A percentile compares a stretch with the other conserved stretches of the same genome.
phyloP scores from a whole-genome alignment of 2,329 filamentous ascomycete species.

The Proliferodiscus dingleyae region DNA sequence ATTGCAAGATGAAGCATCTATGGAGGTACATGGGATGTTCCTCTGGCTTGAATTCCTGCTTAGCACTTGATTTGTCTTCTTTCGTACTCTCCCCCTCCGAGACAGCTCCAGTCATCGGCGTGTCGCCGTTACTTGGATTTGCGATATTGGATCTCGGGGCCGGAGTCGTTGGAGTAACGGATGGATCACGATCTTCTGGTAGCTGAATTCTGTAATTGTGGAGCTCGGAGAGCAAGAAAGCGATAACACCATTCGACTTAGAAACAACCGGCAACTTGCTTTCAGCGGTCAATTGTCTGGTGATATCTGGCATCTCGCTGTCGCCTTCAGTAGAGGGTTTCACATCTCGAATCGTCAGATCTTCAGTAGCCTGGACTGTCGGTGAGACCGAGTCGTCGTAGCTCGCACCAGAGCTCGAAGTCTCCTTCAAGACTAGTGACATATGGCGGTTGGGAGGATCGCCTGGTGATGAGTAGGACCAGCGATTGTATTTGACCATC shows the following conservation, averaged over 20 bases:
- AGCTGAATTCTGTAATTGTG: conserved; percentile 90
- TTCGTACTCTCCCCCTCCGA: conserved; percentile 34
- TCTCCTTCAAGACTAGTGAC: conserved; percentile 32
- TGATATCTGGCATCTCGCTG: conserved; percentile 57
- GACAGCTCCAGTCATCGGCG: conserved; percentile 18
- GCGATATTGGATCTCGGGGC: conserved; percentile 14
- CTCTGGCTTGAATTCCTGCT: conserved; percentile 79
- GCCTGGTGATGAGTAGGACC: conserved; percentile 35
- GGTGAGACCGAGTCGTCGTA: conserved; percentile 29
- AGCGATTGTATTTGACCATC: conserved; percentile 68
- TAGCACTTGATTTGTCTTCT: conserved; percentile 54
- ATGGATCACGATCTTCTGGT: conserved; percentile 61
- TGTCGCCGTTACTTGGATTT: conserved; percentile 21
- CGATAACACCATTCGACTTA: conserved; percentile 89
- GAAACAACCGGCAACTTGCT: conserved; percentile 80
- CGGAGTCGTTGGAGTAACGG: conserved; percentile 6
- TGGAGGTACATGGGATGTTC: conserved; percentile 97
- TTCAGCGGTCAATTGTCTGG: conserved; percentile 58
- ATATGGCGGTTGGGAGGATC: conserved; percentile 39
- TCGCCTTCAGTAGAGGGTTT: conserved; percentile 58
- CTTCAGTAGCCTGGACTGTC: conserved; percentile 32
- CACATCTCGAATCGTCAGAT: conserved; percentile 40
- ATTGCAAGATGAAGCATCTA: conserved; percentile 89
- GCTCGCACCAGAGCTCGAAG: conserved; percentile 13
- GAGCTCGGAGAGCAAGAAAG: conserved; percentile 89